A percentile compares a stretch with the other conserved stretches of the same genome.
phyloP scores from a whole-genome alignment of 1,284 basidiomycete genomes.

The Ceratobasidium sp. region DNA sequence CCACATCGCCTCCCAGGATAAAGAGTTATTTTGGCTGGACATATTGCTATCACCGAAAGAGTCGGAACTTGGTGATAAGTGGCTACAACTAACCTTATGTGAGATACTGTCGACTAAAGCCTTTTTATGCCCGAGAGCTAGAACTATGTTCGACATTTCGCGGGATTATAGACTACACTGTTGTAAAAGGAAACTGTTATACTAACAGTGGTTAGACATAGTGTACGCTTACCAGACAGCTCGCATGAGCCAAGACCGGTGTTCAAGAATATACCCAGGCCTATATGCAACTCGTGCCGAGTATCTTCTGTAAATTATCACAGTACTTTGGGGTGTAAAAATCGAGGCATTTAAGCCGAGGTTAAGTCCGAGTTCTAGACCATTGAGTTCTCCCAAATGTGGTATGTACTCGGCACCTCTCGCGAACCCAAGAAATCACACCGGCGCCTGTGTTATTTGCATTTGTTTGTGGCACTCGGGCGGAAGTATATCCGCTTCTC shows the following conservation, averaged over 20 bases:
- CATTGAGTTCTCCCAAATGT: background rate
- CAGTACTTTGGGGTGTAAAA: background rate
- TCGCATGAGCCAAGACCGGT: background rate
- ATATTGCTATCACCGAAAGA: too few species aligned
- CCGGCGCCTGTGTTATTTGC: constrained; percentile 6
- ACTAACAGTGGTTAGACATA: too few species aligned
- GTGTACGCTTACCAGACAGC: background rate
- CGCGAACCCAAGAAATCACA: background rate
- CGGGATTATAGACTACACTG: too few species aligned
- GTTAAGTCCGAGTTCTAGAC: background rate
- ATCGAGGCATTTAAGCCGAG: background rate
- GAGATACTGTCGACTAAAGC: too few species aligned
- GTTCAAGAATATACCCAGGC: background rate
- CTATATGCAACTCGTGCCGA: background rate
- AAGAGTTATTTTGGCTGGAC: too few species aligned
- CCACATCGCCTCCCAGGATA: too few species aligned
- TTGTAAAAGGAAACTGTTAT: too few species aligned
- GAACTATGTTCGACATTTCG: too few species aligned
- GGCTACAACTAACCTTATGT: too few species aligned
- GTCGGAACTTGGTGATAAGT: too few species aligned
- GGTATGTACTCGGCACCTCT: too few species aligned
- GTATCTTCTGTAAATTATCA: background rate
- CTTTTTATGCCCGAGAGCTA: too few species aligned
- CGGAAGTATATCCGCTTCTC: constrained; percentile 5
- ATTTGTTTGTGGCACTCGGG: background rate